phyloP scores from a whole-genome alignment of 768 basidiomycete genomes.

The Boletus pseudopeckii region DNA sequence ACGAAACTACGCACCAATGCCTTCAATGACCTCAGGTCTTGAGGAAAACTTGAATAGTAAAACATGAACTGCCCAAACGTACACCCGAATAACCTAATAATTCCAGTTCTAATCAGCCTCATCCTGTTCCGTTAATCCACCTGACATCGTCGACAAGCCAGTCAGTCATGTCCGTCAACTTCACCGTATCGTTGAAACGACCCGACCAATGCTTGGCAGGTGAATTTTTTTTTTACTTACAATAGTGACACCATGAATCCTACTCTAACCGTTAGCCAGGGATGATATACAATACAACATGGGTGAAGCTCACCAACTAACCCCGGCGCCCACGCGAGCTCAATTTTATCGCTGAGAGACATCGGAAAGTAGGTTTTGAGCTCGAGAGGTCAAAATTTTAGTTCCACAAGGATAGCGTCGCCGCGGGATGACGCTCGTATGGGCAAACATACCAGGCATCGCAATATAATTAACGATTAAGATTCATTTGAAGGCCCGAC shows the following conservation, averaged over 20 bases:
- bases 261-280: background rate
- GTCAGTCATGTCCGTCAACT: background rate
- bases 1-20: background rate
- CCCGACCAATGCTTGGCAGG: background rate
- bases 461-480: background rate
- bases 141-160: background rate
- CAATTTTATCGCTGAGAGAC: too few relatives aligned
- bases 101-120: background rate
- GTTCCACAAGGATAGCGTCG: background rate
- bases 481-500: background rate
- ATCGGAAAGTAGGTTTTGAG: background rate
- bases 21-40: conserved; percentile 7
- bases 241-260: background rate
- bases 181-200: background rate
- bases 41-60: conserved; percentile 10
- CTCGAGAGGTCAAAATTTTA: too few relatives aligned
- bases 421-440: too few relatives aligned
- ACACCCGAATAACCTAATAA: conserved; percentile 9
- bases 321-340: too few relatives aligned
- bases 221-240: background rate
- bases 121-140: background rate
- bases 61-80: conserved; percentile 6
- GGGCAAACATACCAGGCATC: background rate
- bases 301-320: background rate
- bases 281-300: too few relatives aligned